Conservation (phyloP, 176 grass and related monocot species). For the Eleusine indica region DNA sequence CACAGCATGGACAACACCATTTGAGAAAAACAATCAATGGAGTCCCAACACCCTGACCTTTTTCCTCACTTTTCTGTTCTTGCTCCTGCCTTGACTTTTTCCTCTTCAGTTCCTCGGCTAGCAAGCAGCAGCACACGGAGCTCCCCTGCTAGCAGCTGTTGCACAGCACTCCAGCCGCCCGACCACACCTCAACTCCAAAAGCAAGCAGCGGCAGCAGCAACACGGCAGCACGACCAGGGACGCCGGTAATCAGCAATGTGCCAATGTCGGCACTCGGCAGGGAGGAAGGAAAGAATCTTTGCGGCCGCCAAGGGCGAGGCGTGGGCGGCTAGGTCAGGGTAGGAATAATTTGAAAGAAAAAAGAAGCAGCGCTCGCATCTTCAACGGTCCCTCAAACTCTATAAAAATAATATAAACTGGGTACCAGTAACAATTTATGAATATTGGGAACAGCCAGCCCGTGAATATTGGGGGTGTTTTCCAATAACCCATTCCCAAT, state of each 20-base stretch:
- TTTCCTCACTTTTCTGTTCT: not conserved
- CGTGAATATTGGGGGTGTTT: too few species aligned
- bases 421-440: not conserved
- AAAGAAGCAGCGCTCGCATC: not conserved
- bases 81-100: not conserved
- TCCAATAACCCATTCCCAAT: too few species aligned
- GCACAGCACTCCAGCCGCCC: not conserved
- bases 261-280: not conserved
- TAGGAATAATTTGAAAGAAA: not conserved
- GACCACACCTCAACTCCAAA: not conserved
- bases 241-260: not conserved
- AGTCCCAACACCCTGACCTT: not conserved
- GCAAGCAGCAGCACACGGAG: not conserved
- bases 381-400: not conserved
- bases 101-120: not conserved
- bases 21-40: not conserved
- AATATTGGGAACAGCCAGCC: not conserved
- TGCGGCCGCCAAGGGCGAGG: not conserved
- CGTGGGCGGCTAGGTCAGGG: not conserved
- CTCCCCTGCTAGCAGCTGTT: not conserved
- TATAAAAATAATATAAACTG: not conserved
- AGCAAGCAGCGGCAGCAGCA: not conserved
- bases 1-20: not conserved
- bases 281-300: not conserved
- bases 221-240: not conserved